A percentile compares a stretch with the other conserved stretches of the same genome.
phyloP scores from a whole-genome alignment of 148 eudicot genomes.

The Silene uniflora region DNA sequence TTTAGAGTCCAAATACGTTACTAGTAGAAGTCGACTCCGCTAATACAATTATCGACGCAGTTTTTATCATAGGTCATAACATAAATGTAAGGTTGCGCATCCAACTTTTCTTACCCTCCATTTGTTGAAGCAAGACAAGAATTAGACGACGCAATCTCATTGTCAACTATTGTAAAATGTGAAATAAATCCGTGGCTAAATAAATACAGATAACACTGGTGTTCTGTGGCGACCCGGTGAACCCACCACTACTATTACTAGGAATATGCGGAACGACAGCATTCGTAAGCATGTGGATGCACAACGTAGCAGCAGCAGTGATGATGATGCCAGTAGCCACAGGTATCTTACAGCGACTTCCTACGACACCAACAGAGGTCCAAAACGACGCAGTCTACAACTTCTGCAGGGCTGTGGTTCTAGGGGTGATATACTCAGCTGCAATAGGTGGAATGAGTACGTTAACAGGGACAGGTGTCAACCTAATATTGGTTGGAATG shows the following conservation, averaged over 20 bases:
- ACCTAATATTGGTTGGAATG: conserved; percentile 93
- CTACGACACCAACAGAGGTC: conserved; percentile 30
- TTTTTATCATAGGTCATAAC: too few species aligned
- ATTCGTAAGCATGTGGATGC: conserved; percentile 99
- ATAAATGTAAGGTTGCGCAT: too few species aligned
- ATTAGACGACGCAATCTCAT: too few species aligned
- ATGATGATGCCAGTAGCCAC: conserved; percentile 99
- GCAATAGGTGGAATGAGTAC: conserved; percentile 88
- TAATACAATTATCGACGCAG: neutral
- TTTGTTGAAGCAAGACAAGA: too few species aligned
- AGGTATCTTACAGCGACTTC: conserved; percentile 74
- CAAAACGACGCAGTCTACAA: conserved; percentile 34
- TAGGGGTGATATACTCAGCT: conserved; percentile 78
- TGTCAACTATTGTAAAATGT: neutral
- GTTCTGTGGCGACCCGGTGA: conserved; percentile 86
- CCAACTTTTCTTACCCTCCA: too few species aligned
- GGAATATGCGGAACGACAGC: conserved; percentile 90
- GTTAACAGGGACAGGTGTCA: conserved; percentile 93
- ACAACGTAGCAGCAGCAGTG: conserved; percentile 78
- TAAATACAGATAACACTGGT: conserved; percentile 56
- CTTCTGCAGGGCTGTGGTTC: conserved; percentile 73
- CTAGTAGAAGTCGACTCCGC: too few species aligned
- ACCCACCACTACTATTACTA: conserved; percentile 65
- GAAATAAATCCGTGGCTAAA: neutral
- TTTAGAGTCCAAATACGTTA: too few species aligned